A percentile compares a stretch with the other conserved stretches of the same genome.
Evolutionary conservation across 179 eudicot genomes (phyloP).

Genomic region (Patellifolia procumbens): DNA sequence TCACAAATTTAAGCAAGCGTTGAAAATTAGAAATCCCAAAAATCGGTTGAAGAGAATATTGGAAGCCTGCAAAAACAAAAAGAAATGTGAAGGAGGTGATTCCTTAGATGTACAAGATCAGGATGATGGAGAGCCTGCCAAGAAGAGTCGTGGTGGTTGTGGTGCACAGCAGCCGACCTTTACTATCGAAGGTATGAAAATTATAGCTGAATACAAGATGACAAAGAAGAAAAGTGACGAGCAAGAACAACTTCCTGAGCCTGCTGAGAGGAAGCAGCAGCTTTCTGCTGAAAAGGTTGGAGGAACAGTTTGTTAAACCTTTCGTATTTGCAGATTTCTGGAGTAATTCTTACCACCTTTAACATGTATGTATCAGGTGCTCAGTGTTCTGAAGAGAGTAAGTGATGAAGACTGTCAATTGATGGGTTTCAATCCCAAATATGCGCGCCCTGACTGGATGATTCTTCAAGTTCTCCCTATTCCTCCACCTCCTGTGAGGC

Average conservation of each 20-base stretch:
- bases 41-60: slow-evolving; percentile 81
- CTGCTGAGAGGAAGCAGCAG: slow-evolving; percentile 92
- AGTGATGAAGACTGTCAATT: slow-evolving; percentile 90
- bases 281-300: slow-evolving; percentile 94
- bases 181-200: slow-evolving; percentile 96
- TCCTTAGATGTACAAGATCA: slow-evolving; percentile 75
- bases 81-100: slow-evolving; percentile 97
- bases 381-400: slow-evolving; percentile 80
- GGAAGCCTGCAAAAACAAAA: slow-evolving; percentile 90
- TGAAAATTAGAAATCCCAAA: slow-evolving; percentile 89
- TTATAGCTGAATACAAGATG: slow-evolving; percentile 87
- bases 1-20: slow-evolving; percentile 82
- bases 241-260: slow-evolving; percentile 94
- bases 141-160: slow-evolving; percentile 92
- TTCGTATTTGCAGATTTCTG: not conserved
- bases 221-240: slow-evolving; percentile 92
- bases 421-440: slow-evolving; percentile 87
- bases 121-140: slow-evolving; percentile 65
- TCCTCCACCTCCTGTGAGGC: slow-evolving; percentile 99
- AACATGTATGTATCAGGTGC: slow-evolving; percentile 53
- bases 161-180: slow-evolving; percentile 98
- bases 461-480: slow-evolving; percentile 98
- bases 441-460: slow-evolving; percentile 99
- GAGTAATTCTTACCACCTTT: slow-evolving; percentile 1
- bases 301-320: not conserved